A percentile compares a stretch with the other conserved stretches of the same genome.
phyloP scores from a whole-genome alignment of 78 protist species.

The Polysphondylium violaceum region DNA sequence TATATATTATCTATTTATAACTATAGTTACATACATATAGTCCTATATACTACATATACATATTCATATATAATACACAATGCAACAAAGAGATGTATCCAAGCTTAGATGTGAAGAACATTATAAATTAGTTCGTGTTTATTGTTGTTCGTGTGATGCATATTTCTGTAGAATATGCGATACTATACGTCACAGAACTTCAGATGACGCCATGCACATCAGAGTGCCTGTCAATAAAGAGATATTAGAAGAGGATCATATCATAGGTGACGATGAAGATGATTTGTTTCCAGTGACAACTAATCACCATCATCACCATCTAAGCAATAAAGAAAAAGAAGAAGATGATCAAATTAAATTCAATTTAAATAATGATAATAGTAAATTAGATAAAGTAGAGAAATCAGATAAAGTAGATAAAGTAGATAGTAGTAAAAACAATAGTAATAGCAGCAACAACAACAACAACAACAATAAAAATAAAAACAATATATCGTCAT shows the following conservation, averaged over 20 bases:
- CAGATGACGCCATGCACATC: constrained; percentile 29
- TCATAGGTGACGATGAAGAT: background rate
- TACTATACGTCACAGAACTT: background rate
- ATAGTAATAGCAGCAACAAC: background rate
- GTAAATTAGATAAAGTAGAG: background rate
- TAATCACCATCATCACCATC: background rate
- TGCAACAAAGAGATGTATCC: background rate
- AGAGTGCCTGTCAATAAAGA: constrained; percentile 16
- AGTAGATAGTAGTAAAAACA: background rate
- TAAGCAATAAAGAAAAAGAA: background rate
- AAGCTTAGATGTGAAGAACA: constrained; percentile 19
- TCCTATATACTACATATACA: too few species aligned
- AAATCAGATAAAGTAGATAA: constrained; percentile 9
- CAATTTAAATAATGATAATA: background rate
- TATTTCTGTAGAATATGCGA: constrained; percentile 56
- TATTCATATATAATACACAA: too few species aligned
- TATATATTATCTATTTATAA: too few species aligned
- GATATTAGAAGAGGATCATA: background rate
- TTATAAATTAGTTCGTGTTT: constrained; percentile 13
- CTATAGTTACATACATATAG: too few species aligned
- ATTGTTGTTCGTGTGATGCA: constrained; percentile 45
- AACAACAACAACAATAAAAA: background rate
- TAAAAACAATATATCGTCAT: background rate
- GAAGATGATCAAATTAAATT: background rate
- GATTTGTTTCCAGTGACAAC: background rate